Evolutionary conservation across 176 grass and related monocot species (phyloP), one percentile per base, ranked within the genome.

Genomic region (Oryza officinalis): DNA sequence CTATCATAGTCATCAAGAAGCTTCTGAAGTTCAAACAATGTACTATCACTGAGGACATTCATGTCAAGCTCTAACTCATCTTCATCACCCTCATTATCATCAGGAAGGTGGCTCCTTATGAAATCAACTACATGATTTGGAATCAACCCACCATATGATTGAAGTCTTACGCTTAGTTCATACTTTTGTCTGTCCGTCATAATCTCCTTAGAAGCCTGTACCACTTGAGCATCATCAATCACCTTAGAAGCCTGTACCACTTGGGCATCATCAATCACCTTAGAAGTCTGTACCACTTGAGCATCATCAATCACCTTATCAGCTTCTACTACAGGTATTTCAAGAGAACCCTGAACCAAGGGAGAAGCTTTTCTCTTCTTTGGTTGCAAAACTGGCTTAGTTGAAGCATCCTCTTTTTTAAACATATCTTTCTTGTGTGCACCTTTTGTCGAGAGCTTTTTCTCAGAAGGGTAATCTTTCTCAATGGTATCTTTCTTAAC

Each of bases 11-110:
- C 93, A 79, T 96, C 86, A 50, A 99, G 79, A 90, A 99, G 93
- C 75, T 83, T 93, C 66, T 90, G 83, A 32, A 99, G 80, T 77
- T 96, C 89, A 87, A 94, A 92, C 31, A 99, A 74, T 45, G 84
- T 75, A 49, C 84, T 89, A 92, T 96, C 93, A 31, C 77, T 74
- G 30, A 94, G 81, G 82, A 80, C 77, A 88, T 94, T 92, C 60
- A 99, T 92, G 74, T 99, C 96, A 68, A 99, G 78, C 75, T 90
- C 88, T 69, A 96, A 73, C 78, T 94, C 96, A 76, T 99, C 93
- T 67, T 96, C 96, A 33, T 76, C 80, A 5, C 81, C 75, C 47
- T 88, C 85, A n/a, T 87, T 89, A 71, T 86, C 83, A 76, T 81
- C 86, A n/a, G 75, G 73, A 64, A 83, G 70, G 18, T 92, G 83